Percentiles rank a stretch among this genome's conserved stretches.
Conservation (phyloP, 2,329 filamentous ascomycete species). For the Paraphaeosphaeria sporulosa region DNA sequence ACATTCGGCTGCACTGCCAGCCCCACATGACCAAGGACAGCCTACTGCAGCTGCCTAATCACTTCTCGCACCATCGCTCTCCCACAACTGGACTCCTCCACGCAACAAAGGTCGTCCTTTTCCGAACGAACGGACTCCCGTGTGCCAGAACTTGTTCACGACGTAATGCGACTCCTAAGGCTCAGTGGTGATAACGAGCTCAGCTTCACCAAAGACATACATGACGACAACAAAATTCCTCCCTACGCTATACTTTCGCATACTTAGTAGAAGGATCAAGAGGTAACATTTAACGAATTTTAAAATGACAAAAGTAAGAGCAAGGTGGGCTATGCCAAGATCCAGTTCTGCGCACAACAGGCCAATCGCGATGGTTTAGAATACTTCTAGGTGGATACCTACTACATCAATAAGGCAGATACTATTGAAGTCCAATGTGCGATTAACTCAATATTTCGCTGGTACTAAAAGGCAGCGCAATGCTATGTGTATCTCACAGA, state of each 20-base stretch:
- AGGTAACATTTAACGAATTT: conserved; percentile 13
- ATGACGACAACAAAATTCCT: too few relatives aligned
- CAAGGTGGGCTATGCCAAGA: conserved; percentile 10
- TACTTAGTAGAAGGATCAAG: conserved; percentile 2
- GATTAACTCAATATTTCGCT: conserved; percentile 3
- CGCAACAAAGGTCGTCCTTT: too few relatives aligned
- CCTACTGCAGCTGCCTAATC: too few relatives aligned
- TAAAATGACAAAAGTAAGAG: neutral
- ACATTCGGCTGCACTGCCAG: too few relatives aligned
- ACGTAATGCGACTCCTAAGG: too few relatives aligned
- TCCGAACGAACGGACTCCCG: too few relatives aligned
- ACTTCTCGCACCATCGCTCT: too few relatives aligned
- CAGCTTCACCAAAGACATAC: too few relatives aligned
- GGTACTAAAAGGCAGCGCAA: neutral
- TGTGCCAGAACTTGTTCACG: too few relatives aligned
- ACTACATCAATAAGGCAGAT: conserved; percentile 11
- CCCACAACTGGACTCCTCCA: too few relatives aligned
- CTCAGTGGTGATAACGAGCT: too few relatives aligned
- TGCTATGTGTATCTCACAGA: neutral
- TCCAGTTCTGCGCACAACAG: conserved; percentile 17
- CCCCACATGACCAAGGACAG: too few relatives aligned
- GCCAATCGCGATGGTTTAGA: conserved; percentile 6
- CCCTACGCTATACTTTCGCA: conserved; percentile 13
- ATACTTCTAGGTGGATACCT: conserved; percentile 8
- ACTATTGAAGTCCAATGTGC: neutral